Evolutionary conservation across 2,329 filamentous ascomycete species (phyloP), one percentile per base, ranked within the genome.

Genomic region (Epichloe gansuensis): DNA sequence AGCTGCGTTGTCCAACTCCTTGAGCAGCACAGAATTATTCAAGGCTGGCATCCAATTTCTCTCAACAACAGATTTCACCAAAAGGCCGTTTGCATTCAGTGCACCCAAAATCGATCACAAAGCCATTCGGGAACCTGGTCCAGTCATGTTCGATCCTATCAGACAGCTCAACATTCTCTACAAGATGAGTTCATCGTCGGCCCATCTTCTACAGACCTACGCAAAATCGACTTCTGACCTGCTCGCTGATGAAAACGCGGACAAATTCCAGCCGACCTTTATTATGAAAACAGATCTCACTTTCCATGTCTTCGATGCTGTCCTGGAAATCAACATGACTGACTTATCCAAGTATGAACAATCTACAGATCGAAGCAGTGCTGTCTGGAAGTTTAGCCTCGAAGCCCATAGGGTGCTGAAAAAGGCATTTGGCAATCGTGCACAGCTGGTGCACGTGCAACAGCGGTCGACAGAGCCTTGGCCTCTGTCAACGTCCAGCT

Each of bases 1-100:
- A 57, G 77, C 85, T 2, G 71, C 88, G 5, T 75, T 97, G 15
- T 89, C 90, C 5, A 75, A 81, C 5, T 88, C 88, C 7, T 86
- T 95, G 61, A 95, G 86, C 71, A 86, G 86, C 67, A 93, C 91
- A 25, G 91, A 97, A 67, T 76, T 97, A 45, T 96, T 98, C 77
- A 97, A 96, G 69, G 91, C 89, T 3, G 83, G 85, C 1, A 72
- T 98, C n/a, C 91, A 96, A 64, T 93, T 91, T 59, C 72, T 98
- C 17, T 82, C 86, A 1, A 78, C 80, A 1, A 84, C 80, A 39
- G 84, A 95, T 61, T 72, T 96, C 52, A 74, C 72, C 53, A 84
- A 80, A 60, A 86, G 80, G 58, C 82, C 86, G 0, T 76, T 84
- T 37, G 59, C 76, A 1, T 72, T 82, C 52, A 71, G 63, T 60